Percentiles rank a stretch among this genome's conserved stretches.
Conservation (phyloP, 495 filamentous ascomycete species). For the Aspergillus sclerotioniger region DNA sequence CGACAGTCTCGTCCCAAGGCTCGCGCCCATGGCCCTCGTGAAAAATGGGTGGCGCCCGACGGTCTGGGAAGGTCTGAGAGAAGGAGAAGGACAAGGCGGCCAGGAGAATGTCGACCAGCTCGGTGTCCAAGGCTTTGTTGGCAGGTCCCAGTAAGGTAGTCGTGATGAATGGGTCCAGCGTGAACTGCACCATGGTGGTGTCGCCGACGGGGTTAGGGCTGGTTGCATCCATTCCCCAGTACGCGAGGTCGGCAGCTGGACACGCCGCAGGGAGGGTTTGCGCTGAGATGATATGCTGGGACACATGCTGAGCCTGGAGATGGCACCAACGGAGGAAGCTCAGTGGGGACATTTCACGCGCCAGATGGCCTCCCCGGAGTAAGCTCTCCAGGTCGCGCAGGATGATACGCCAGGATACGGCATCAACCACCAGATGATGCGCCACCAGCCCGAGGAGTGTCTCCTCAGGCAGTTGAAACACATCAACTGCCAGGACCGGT, state of each 20-base stretch:
- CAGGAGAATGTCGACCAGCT: conserved; percentile 42
- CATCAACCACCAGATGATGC: conserved; percentile 57
- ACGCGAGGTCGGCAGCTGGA: conserved; percentile 20
- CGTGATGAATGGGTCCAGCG: conserved; percentile 13
- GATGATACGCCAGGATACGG: conserved; percentile 57
- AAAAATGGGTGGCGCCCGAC: conserved; percentile 41
- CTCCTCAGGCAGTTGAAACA: conserved; percentile 35
- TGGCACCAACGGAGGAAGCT: conserved; percentile 54
- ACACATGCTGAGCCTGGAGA: conserved; percentile 30
- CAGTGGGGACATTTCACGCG: conserved; percentile 34
- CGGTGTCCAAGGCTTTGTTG: conserved; percentile 30
- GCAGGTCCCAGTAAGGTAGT: conserved; percentile 46
- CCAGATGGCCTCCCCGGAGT: conserved; percentile 34
- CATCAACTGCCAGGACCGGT: conserved; percentile 23
- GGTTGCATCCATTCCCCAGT: conserved; percentile 26
- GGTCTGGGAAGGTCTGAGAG: conserved; percentile 36
- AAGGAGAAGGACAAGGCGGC: conserved; percentile 41
- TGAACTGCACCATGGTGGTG: conserved; percentile 32
- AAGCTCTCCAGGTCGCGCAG: conserved; percentile 53
- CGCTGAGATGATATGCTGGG: conserved; percentile 8
- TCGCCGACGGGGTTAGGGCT: conserved; percentile 21
- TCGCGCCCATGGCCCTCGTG: conserved; percentile 49
- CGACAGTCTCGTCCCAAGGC: conserved; percentile 32
- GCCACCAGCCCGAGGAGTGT: conserved; percentile 49
- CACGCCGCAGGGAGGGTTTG: conserved; percentile 26